Percentiles rank a stretch among this genome's conserved stretches.
These are phyloP conservation scores for Wickerhamiella spandovensis DNA, from an alignment of 805 yeast species.

Conservation along the genomic window DNA sequence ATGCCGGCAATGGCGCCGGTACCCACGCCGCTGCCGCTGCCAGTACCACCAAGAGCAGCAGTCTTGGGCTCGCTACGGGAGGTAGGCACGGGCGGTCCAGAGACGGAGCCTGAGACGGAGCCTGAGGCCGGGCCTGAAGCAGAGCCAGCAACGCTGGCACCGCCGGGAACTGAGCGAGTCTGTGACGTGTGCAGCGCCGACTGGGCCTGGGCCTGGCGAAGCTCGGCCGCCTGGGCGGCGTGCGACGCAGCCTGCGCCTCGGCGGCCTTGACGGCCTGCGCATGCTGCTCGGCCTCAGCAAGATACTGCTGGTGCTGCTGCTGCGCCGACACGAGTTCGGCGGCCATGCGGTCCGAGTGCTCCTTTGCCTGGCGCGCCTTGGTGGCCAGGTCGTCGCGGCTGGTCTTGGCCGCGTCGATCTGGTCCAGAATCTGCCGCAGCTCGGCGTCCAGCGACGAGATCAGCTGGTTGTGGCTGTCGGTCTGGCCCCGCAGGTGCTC, in stretches of 20 bases:
- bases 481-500: conserved; percentile 6
- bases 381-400: conserved; percentile 1
- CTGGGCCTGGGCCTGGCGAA: not conserved
- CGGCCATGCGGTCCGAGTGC: conserved; percentile 2
- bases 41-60: too few relatives aligned
- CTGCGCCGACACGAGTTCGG: conserved; percentile 4
- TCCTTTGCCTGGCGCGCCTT: conserved; percentile 3
- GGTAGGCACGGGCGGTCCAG: too few relatives aligned
- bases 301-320: conserved; percentile 4
- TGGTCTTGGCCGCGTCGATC: conserved; percentile 5
- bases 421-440: conserved; percentile 1
- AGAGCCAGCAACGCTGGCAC: conserved; percentile 8
- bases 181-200: too few relatives aligned
- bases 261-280: not conserved
- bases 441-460: conserved; percentile 12
- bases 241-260: not conserved
- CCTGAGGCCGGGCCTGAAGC: too few relatives aligned
- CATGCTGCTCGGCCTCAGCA: conserved; percentile 4
- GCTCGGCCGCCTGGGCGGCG: not conserved
- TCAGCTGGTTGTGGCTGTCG: conserved; percentile 4
- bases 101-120: too few relatives aligned
- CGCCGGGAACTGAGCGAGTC: not conserved
- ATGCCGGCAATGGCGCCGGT: conserved; percentile 9
- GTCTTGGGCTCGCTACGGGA: too few relatives aligned
- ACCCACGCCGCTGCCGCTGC: too few relatives aligned